Percentiles rank a stretch among this genome's conserved stretches.
Evolutionary conservation across 345 rosid species (phyloP).

Genomic region (Dipteronia sinensis): DNA sequence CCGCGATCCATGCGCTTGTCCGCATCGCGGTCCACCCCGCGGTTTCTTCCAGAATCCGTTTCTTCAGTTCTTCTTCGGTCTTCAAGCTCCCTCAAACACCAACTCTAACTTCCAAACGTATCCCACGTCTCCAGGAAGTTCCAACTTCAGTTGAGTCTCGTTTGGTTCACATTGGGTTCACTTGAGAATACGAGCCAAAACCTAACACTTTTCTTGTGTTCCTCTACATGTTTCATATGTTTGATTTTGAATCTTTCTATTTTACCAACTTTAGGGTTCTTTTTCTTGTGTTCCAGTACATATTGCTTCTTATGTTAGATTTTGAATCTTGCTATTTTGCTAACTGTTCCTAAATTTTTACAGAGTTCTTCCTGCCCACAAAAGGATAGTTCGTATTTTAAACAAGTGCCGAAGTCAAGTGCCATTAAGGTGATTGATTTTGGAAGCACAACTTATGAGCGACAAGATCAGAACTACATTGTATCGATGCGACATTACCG

Average conservation of each 20-base stretch:
- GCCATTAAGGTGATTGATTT: constrained; percentile 89
- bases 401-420: constrained; percentile 83
- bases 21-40: no score
- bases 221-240: background rate
- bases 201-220: background rate
- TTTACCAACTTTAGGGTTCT: background rate
- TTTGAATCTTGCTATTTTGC: background rate
- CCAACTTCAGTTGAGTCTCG: no score
- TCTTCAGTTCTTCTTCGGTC: no score
- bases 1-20: no score
- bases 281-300: background rate
- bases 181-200: no score
- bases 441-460: constrained; percentile 86
- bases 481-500: constrained; percentile 89
- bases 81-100: no score
- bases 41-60: no score
- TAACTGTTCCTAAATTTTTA: background rate
- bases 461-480: constrained; percentile 75
- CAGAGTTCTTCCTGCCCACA: constrained; percentile 56
- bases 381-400: constrained; percentile 55
- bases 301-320: background rate
- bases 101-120: no score
- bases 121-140: no score
- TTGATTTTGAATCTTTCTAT: background rate
- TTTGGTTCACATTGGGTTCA: no score